A percentile compares a stretch with the other conserved stretches of the same genome.
These are phyloP conservation scores for Puccinia novopanici DNA, from an alignment of 1,284 basidiomycete genomes.

Conservation along the genomic window DNA sequence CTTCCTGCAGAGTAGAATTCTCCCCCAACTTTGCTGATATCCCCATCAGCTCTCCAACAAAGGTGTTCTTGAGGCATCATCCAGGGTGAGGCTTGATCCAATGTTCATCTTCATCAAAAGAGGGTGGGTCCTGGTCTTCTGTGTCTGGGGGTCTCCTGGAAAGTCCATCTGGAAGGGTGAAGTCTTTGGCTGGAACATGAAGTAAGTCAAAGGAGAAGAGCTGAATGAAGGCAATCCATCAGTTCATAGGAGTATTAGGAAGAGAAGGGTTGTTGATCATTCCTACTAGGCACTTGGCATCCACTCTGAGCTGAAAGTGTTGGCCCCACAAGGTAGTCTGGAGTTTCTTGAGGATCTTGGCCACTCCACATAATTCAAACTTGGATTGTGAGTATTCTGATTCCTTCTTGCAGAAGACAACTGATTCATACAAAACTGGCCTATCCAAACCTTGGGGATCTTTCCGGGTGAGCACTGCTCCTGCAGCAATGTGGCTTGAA, in stretches of 20 bases:
- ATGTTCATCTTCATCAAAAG: slow-evolving; percentile 8
- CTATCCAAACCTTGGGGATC: not conserved
- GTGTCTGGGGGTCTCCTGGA: slow-evolving; percentile 8
- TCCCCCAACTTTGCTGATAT: not conserved
- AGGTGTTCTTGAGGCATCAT: not conserved
- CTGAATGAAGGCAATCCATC: slow-evolving; percentile 21
- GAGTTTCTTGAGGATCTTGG: not conserved
- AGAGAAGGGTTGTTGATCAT: slow-evolving; percentile 12
- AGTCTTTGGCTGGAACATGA: slow-evolving; percentile 5
- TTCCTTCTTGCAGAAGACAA: not conserved
- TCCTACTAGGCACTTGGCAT: not conserved
- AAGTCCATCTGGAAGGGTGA: slow-evolving; percentile 31
- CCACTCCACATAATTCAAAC: slow-evolving; percentile 13
- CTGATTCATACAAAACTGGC: slow-evolving; percentile 2
- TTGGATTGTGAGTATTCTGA: slow-evolving; percentile 15
- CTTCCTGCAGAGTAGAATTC: not conserved
- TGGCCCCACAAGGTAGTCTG: slow-evolving; percentile 18
- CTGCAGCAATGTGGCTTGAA: not conserved
- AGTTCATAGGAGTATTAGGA: slow-evolving; percentile 21
- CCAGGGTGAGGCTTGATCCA: slow-evolving; percentile 1
- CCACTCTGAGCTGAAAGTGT: not conserved
- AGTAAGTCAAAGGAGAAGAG: slow-evolving; percentile 16
- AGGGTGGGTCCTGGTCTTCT: not conserved
- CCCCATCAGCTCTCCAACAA: not conserved
- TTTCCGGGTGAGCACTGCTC: not conserved